These are phyloP conservation scores for Moricandia arvensis DNA, from an alignment of 345 rosid genomes.

Conservation along the genomic window DNA sequence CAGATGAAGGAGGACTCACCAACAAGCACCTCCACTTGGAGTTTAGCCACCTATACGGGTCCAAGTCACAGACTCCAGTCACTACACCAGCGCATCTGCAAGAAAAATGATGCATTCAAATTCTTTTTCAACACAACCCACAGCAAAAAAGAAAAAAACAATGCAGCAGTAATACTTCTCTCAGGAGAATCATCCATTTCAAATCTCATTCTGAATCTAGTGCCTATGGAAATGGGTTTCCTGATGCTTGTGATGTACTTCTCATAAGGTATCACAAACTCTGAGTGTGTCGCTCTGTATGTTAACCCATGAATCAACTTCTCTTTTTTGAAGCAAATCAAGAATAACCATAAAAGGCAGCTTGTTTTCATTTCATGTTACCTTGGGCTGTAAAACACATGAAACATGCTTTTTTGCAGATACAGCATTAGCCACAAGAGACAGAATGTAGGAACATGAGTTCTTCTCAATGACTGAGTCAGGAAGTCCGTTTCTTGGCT, in stretches of 20 bases:
- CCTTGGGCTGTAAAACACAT: slow-evolving; percentile 87
- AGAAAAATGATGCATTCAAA: background rate
- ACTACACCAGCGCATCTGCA: slow-evolving; percentile 74
- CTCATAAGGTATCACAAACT: slow-evolving; percentile 71
- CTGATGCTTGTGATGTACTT: slow-evolving; percentile 65
- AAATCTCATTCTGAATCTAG: slow-evolving; percentile 76
- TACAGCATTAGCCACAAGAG: slow-evolving; percentile 63
- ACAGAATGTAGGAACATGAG: slow-evolving; percentile 50
- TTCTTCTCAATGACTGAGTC: slow-evolving; percentile 55
- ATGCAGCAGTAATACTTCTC: slow-evolving; percentile 48
- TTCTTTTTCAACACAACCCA: background rate
- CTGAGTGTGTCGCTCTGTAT: slow-evolving; percentile 76
- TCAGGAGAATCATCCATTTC: slow-evolving; percentile 83
- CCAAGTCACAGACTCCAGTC: slow-evolving; percentile 62
- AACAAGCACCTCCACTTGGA: slow-evolving; percentile 89
- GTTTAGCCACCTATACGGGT: slow-evolving; percentile 80
- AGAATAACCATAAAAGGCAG: too few species aligned
- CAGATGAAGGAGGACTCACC: slow-evolving; percentile 44
- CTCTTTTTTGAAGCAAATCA: too few species aligned
- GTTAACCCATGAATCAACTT: too few species aligned
- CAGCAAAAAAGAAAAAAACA: background rate
- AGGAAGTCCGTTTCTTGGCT: slow-evolving; percentile 75
- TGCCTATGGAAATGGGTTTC: slow-evolving; percentile 55
- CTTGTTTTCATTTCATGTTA: too few species aligned
- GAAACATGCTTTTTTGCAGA: slow-evolving; percentile 62